Evolutionary conservation across 176 grass and related monocot genomes (phyloP).

Genomic region (Eleusine indica): DNA sequence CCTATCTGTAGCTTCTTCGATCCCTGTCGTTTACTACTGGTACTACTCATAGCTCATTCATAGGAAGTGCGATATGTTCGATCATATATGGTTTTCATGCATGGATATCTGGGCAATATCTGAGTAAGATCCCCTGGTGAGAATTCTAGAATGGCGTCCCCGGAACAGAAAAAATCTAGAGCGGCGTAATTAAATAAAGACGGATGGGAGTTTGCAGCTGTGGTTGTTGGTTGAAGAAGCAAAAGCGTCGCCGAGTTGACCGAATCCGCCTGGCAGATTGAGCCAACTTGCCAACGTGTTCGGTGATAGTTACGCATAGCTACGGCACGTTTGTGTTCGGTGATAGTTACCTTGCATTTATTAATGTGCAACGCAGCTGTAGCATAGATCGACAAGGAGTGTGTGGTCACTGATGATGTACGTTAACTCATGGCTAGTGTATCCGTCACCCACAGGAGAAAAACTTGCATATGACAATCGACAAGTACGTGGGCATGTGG

Average conservation of each 20-base stretch:
- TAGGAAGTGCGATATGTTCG: background rate
- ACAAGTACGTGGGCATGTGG: background rate
- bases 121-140: background rate
- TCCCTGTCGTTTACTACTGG: background rate
- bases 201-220: background rate
- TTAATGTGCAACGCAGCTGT: background rate
- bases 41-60: no score
- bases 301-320: no score
- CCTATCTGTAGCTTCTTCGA: background rate
- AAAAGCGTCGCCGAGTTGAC: background rate
- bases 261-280: background rate
- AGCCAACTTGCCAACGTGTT: constrained; percentile 2
- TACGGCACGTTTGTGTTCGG: background rate
- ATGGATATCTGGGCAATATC: constrained; percentile 2
- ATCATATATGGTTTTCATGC: background rate
- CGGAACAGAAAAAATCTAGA: constrained; percentile 14
- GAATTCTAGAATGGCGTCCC: background rate
- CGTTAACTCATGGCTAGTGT: background rate
- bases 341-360: constrained; percentile 36
- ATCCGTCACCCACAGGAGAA: background rate
- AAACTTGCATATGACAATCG: background rate
- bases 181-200: background rate
- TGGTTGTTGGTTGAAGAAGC: background rate
- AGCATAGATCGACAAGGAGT: background rate
- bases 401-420: background rate